These are phyloP conservation scores for Hirschfeldia incana DNA, from an alignment of 345 rosid genomes.

Conservation along the genomic window DNA sequence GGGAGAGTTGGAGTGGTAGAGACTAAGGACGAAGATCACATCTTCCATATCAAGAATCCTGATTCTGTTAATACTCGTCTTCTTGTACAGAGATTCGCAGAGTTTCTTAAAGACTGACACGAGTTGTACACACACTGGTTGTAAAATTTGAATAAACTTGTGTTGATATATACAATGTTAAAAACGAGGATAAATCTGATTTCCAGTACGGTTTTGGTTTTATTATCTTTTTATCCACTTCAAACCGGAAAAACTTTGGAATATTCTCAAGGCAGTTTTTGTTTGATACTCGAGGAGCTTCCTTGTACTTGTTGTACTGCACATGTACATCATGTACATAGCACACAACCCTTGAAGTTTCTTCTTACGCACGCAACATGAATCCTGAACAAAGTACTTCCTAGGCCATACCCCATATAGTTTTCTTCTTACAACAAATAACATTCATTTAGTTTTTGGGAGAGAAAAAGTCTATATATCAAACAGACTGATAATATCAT, in stretches of 20 bases:
- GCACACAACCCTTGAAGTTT: neutral
- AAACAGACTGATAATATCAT: neutral
- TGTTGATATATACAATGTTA: too few species aligned
- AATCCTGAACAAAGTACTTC: neutral
- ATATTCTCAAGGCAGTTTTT: neutral
- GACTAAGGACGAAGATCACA: conserved; percentile 43
- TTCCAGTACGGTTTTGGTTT: neutral
- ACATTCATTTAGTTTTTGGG: neutral
- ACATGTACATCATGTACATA: neutral
- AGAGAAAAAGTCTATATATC: neutral
- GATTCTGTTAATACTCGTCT: conserved; percentile 24
- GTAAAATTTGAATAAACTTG: neutral
- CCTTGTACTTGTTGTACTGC: neutral
- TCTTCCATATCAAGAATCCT: conserved; percentile 41
- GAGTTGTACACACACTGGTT: neutral
- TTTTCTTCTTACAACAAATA: neutral
- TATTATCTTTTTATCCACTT: neutral
- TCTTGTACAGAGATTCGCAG: conserved; percentile 17
- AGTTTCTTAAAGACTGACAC: conserved; percentile 25
- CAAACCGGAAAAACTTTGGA: too few species aligned
- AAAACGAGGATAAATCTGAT: neutral
- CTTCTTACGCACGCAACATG: neutral
- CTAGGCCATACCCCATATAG: neutral
- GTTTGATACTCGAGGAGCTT: neutral
- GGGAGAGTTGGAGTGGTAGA: conserved; percentile 43